phyloP scores from a whole-genome alignment of 352 stramenopile genomes.

The Phytophthora hybrid region DNA sequence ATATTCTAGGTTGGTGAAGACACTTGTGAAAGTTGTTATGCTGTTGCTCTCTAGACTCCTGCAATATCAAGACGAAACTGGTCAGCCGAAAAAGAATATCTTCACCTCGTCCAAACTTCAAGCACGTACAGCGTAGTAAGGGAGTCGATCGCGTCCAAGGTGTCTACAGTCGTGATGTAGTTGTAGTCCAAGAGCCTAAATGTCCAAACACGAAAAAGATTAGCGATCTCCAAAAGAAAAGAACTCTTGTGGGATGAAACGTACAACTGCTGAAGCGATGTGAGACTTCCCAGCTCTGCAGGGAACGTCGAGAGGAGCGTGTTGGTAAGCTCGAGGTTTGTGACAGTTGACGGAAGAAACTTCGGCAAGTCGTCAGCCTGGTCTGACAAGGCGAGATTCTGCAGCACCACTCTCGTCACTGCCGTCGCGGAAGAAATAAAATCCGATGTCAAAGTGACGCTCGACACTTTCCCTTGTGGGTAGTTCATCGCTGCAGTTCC shows the following conservation, averaged over 20 bases:
- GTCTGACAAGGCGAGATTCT: constrained; percentile 37
- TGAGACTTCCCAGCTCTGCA: constrained; percentile 20
- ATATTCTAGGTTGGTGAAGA: constrained; percentile 57
- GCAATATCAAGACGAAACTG: not conserved
- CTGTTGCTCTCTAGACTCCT: constrained; percentile 66
- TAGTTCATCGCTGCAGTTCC: constrained; percentile 31
- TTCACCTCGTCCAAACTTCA: not conserved
- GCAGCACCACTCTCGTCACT: constrained; percentile 40
- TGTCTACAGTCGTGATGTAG: constrained; percentile 38
- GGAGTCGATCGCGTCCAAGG: constrained; percentile 31
- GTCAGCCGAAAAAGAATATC: not conserved
- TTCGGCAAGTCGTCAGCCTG: constrained; percentile 27
- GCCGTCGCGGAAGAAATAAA: constrained; percentile 29
- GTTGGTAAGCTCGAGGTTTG: constrained; percentile 39
- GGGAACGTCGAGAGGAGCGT: constrained; percentile 38
- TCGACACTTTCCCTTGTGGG: constrained; percentile 42
- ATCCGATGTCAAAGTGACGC: constrained; percentile 27
- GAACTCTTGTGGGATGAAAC: constrained; percentile 13
- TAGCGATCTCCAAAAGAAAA: not conserved
- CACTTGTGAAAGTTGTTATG: constrained; percentile 51
- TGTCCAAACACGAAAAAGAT: not conserved
- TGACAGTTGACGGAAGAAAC: constrained; percentile 35
- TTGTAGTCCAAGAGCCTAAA: constrained; percentile 45
- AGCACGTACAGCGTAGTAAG: constrained; percentile 33
- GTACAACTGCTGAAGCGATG: constrained; percentile 34